phyloP scores from a whole-genome alignment of 2,329 filamentous ascomycete genomes.

The Albifimbria verrucaria region DNA sequence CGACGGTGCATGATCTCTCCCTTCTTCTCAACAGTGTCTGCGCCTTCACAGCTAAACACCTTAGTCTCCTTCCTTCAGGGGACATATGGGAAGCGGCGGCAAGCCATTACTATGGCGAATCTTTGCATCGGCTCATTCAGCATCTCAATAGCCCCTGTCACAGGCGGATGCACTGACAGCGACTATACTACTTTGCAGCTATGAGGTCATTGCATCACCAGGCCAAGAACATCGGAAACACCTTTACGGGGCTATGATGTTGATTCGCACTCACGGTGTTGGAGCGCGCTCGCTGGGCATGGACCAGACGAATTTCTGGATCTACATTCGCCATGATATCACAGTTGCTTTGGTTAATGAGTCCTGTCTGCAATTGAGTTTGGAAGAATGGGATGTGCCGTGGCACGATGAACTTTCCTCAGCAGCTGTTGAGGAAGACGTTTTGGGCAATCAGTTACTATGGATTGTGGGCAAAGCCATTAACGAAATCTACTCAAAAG shows the following conservation, averaged over 20 bases:
- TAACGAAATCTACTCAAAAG: neutral
- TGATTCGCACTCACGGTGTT: slow-evolving; percentile 2
- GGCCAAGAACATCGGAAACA: slow-evolving; percentile 4
- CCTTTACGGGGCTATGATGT: slow-evolving; percentile 4
- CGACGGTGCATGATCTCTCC: slow-evolving; percentile 1
- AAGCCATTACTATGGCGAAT: slow-evolving; percentile 4
- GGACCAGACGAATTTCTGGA: slow-evolving; percentile 8
- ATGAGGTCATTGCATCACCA: slow-evolving; percentile 4
- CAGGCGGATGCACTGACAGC: slow-evolving; percentile 1
- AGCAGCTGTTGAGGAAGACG: neutral
- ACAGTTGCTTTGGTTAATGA: slow-evolving; percentile 5
- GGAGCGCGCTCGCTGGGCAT: neutral
- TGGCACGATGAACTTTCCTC: no score
- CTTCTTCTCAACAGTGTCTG: slow-evolving; percentile 5
- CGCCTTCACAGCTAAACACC: slow-evolving; percentile 6
- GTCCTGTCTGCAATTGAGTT: neutral
- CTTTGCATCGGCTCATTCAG: slow-evolving; percentile 1
- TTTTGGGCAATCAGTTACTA: slow-evolving; percentile 2
- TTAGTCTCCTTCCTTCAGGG: slow-evolving; percentile 2
- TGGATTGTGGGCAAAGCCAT: slow-evolving; percentile 5
- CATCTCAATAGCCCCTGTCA: neutral
- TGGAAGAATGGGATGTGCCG: neutral
- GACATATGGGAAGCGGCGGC: slow-evolving; percentile 2
- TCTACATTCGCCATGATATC: slow-evolving; percentile 9
- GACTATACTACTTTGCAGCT: slow-evolving; percentile 7